Base-by-base conservation (phyloP, 805 yeast species). In the Sugiyamaella americana region DNA sequence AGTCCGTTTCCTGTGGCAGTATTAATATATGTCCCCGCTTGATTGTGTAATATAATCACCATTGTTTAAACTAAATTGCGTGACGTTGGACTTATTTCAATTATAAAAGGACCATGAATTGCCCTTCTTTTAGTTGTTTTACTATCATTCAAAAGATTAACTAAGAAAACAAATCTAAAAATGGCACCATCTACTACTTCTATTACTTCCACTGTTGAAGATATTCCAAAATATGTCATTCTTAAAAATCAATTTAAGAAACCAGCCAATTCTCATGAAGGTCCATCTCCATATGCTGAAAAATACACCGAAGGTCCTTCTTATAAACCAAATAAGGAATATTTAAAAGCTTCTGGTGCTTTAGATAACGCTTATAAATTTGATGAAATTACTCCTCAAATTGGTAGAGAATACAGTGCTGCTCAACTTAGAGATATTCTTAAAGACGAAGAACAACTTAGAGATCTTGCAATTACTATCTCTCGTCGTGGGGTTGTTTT, bases 401-500 rank as follows among this genome's bases (percentile, higher is more conserved):
- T 62, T 34, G 66, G 66, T 1, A 57, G 65, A 18, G 63, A 60
- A 49, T 62, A 59, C 48, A 47, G 51, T 10, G 56, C 52, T 19
- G 58, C 56, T 10, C 53, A 56, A 20, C 54, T 62, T 17, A 34
- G 44, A 5, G 65, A 62, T 6, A 45, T 61, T 35, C 52, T 62
- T 18, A 37, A 51, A 18, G 58, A 60, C 43, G 63, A 62, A 13
- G 52, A 51, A 21, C 54, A 57, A 19, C 49, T 59, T 10, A 52
- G 72, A 51, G 78, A 74, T 50, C 63, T 74, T 52, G 79, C 79
- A 4, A 56, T 72, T 19, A 57, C 71, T 23, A 58, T 73, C 8
- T 68, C 78, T 6, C 74, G 72, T 58, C 66, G 78, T 51, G 74
- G 72, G 23, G 78, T 74, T 29, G 78, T 75, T 10, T 73, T 75